phyloP scores from a whole-genome alignment of 2,329 filamentous ascomycete genomes.

The Colletotrichum salicis region DNA sequence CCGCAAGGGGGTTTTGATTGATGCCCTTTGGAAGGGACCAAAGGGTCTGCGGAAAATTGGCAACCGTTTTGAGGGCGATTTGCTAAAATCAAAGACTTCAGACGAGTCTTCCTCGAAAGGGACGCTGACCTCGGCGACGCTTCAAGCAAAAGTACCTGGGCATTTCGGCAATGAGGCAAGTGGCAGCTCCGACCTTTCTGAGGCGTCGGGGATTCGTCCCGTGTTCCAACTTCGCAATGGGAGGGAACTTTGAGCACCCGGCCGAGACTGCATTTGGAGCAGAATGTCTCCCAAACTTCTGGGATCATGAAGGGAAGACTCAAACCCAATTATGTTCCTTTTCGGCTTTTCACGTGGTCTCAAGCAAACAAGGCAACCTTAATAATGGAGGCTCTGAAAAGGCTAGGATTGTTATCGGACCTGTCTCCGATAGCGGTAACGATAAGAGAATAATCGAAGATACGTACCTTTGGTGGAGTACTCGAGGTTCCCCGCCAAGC shows the following conservation, averaged over 20 bases:
- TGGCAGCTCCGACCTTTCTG: constrained; percentile 8
- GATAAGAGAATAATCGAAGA: neutral
- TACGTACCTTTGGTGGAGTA: neutral
- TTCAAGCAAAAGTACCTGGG: too few relatives aligned
- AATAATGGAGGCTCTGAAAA: neutral
- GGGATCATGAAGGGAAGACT: constrained; percentile 4
- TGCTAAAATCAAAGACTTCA: neutral
- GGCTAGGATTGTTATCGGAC: neutral
- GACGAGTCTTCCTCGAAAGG: neutral
- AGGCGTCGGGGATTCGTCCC: constrained; percentile 12
- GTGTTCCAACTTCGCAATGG: neutral
- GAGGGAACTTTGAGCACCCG: neutral
- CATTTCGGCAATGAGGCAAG: neutral
- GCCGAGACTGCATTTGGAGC: neutral
- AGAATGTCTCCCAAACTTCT: neutral
- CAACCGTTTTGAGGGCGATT: neutral
- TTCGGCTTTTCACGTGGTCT: constrained; percentile 3
- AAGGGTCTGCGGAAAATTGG: neutral
- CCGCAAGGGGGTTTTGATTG: neutral
- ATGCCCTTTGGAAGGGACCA: neutral
- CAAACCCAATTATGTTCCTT: constrained; percentile 13
- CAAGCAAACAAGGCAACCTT: too few relatives aligned
- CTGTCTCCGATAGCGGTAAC: neutral
- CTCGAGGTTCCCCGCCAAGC: neutral
- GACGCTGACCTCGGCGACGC: neutral